Percentiles rank a stretch among this genome's conserved stretches.
Evolutionary conservation across 1,284 basidiomycete species (phyloP).

Genomic region (Boletus calvinii): DNA sequence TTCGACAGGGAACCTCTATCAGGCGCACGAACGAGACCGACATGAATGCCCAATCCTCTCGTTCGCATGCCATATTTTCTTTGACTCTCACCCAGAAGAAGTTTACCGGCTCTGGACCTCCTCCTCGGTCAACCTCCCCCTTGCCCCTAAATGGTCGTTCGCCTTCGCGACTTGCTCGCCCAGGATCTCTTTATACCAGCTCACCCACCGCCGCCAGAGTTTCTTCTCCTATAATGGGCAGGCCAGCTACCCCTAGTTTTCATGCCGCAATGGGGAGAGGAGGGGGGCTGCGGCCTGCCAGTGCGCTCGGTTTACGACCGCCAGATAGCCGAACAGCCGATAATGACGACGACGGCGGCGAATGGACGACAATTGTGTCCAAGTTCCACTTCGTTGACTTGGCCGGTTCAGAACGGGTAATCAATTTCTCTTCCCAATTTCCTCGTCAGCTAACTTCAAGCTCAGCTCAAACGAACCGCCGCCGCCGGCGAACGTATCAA

Average conservation of each 20-base stretch:
- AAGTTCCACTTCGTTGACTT: slow-evolving; percentile 99
- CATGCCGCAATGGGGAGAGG: slow-evolving; percentile 67
- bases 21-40: slow-evolving; percentile 96
- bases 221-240: slow-evolving; percentile 70
- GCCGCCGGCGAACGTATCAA: slow-evolving; percentile 94
- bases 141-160: slow-evolving; percentile 69
- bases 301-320: slow-evolving; percentile 61
- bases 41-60: slow-evolving; percentile 98
- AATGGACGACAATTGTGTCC: slow-evolving; percentile 88
- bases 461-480: slow-evolving; percentile 86
- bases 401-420: slow-evolving; percentile 91
- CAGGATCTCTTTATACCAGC: slow-evolving; percentile 64
- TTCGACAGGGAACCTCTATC: slow-evolving; percentile 85
- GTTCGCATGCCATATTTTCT: slow-evolving; percentile 98
- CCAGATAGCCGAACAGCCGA: slow-evolving; percentile 46
- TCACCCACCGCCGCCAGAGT: slow-evolving; percentile 48
- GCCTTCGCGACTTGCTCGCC: slow-evolving; percentile 74
- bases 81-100: slow-evolving; percentile 90
- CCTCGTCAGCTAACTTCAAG: slow-evolving; percentile 19
- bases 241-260: slow-evolving; percentile 76
- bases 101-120: slow-evolving; percentile 61
- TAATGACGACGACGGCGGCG: slow-evolving; percentile 63
- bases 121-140: slow-evolving; percentile 74
- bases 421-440: slow-evolving; percentile 28
- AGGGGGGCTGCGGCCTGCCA: slow-evolving; percentile 68